Base-by-base conservation (phyloP, 139 green algal genomes). In the Medakamo hakoo region DNA sequence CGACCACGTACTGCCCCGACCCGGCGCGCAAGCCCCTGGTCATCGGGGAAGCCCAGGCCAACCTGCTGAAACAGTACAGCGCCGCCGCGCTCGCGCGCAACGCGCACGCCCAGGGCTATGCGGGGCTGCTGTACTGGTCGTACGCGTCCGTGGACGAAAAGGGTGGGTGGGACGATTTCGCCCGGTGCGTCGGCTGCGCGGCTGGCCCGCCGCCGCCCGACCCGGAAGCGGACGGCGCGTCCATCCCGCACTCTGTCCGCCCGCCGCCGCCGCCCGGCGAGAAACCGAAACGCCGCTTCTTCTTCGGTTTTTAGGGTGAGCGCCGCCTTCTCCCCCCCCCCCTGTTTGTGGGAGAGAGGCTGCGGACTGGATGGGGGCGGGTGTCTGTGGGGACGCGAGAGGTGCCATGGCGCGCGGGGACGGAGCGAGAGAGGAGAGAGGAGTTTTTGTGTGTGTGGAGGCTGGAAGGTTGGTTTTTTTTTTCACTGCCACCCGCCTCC, bases 21-120 rank as follows among this genome's bases (percentile, higher is more conserved):
- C 14, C 55, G 4, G 4, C 9, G 14, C 23, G n/a, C 55, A 59
- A 59, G 55, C 55, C 55, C 14, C 14, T 59, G 4, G 23, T 59
- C 55, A 59, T 59, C 55, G 55, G 55, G 14, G 55, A 59, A 18
- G 55, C 55, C 14, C n/a, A 59, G 4, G 55, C 23, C 55, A 59
- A 52, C 40, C 40, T 52, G 40, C 9, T 52, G 9, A 52, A 52
- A 52, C 40, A 52, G 40, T 52, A 52, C 40, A 21, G 9, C 16
- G 40, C 40, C 9, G 9, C 40, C 9, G 9, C 40, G 9, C 40
- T 52, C 9, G 40, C 40, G 9, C 9, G 9, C 40, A 52, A 52
- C 40, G 40, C 40, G 40, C 9, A 16, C 9, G 40, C 40, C 40
- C 40, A 52, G 40, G 40, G 40, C 40, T 52, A 52, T 52, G 40